These are phyloP conservation scores for Protomyces pachydermus DNA, from an alignment of 1,139 yeast species.

Conservation along the genomic window DNA sequence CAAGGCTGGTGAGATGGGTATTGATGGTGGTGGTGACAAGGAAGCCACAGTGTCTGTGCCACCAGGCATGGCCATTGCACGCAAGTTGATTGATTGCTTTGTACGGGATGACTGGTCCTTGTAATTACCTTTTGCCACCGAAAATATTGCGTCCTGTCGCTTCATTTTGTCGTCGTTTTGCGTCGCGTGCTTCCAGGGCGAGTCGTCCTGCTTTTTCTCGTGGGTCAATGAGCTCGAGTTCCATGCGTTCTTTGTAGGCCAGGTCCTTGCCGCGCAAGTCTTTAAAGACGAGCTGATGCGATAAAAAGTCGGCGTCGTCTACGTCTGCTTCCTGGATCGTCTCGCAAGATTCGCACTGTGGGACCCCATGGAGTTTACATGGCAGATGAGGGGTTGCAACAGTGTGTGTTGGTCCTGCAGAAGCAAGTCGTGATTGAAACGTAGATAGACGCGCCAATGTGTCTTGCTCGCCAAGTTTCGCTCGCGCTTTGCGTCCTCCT, in stretches of 20 bases:
- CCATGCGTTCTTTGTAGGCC: conserved; percentile 10
- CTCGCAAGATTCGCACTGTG: conserved; percentile 35
- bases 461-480: conserved; percentile 28
- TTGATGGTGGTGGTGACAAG: conserved; percentile 36
- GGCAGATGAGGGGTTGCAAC: conserved; percentile 13
- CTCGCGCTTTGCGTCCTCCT: conserved; percentile 26
- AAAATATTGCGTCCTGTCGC: conserved; percentile 7
- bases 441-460: conserved; percentile 33
- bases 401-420: conserved; percentile 14
- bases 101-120: conserved; percentile 23
- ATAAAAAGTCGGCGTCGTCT: conserved; percentile 28
- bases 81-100: conserved; percentile 39
- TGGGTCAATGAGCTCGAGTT: conserved; percentile 30
- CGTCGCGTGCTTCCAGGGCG: neutral
- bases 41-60: conserved; percentile 41
- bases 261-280: conserved; percentile 31
- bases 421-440: conserved; percentile 35
- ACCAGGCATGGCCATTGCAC: conserved; percentile 50
- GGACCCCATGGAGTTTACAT: conserved; percentile 34
- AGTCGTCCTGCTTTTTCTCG: conserved; percentile 26
- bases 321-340: conserved; percentile 34
- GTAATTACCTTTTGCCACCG: neutral
- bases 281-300: conserved; percentile 30
- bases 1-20: conserved; percentile 53
- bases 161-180: neutral